These are phyloP conservation scores for Biscutella auriculata DNA, from an alignment of 441 rosid genomes.

Conservation along the genomic window DNA sequence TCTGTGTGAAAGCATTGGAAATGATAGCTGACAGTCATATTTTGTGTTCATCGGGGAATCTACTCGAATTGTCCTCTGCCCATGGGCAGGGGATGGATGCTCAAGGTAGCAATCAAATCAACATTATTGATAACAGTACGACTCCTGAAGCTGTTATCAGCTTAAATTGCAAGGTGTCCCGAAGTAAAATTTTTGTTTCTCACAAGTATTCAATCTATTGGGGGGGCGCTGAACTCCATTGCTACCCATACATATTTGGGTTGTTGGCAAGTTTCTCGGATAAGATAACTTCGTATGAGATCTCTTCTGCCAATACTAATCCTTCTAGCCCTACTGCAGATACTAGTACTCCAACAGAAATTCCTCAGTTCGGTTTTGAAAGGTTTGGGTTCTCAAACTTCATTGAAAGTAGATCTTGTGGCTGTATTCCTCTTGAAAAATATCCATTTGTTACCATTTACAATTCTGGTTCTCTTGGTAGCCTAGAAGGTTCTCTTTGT, in stretches of 20 bases:
- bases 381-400: constrained; percentile 78
- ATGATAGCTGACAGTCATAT: constrained; percentile 29
- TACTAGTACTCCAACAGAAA: constrained; percentile 20
- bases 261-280: constrained; percentile 44
- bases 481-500: constrained; percentile 46
- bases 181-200: constrained; percentile 19
- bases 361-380: constrained; percentile 37
- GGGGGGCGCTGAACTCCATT: constrained; percentile 69
- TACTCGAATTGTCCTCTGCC: constrained; percentile 24
- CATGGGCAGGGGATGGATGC: constrained; percentile 26
- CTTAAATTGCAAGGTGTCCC: constrained; percentile 47
- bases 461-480: constrained; percentile 44
- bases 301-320: constrained; percentile 20
- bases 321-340: constrained; percentile 17
- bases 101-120: constrained; percentile 19
- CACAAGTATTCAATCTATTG: constrained; percentile 38
- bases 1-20: constrained; percentile 38
- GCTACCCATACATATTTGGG: constrained; percentile 59
- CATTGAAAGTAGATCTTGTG: constrained; percentile 41
- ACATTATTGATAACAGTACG: constrained; percentile 13
- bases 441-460: constrained; percentile 62
- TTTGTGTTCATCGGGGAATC: constrained; percentile 47
- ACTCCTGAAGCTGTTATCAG: constrained; percentile 35
- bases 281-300: constrained; percentile 35
- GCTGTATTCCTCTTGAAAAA: constrained; percentile 49